phyloP scores from a whole-genome alignment of 805 yeast species.

The Ogataea parapolymorpha region DNA sequence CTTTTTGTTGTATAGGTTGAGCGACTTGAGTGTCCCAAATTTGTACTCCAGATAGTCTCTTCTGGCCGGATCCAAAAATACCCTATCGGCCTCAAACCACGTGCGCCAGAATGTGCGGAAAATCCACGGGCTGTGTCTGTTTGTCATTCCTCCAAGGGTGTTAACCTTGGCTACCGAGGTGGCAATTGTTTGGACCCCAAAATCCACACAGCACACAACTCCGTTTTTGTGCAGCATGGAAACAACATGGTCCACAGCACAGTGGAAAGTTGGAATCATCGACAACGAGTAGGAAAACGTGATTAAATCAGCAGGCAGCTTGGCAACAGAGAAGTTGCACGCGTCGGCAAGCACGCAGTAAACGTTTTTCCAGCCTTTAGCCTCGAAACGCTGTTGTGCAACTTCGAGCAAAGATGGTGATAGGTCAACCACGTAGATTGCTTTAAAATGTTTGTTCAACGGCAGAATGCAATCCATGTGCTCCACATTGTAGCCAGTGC shows the following conservation, averaged over 20 bases:
- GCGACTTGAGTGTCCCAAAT: constrained; percentile 76
- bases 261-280: constrained; percentile 81
- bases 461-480: constrained; percentile 59
- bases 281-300: constrained; percentile 80
- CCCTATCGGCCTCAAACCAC: constrained; percentile 86
- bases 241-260: constrained; percentile 69
- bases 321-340: constrained; percentile 57
- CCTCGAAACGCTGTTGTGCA: constrained; percentile 56
- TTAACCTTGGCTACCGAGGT: constrained; percentile 65
- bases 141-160: constrained; percentile 69
- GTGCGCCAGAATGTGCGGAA: constrained; percentile 79
- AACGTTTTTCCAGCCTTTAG: constrained; percentile 54
- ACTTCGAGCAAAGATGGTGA: constrained; percentile 75
- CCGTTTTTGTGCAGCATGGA: constrained; percentile 54
- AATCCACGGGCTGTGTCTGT: constrained; percentile 74
- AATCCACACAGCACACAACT: constrained; percentile 68
- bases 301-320: constrained; percentile 58
- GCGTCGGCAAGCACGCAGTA: constrained; percentile 73
- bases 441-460: constrained; percentile 49
- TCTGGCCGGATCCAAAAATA: constrained; percentile 73
- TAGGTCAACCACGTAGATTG: constrained; percentile 69
- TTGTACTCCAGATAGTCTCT: constrained; percentile 79
- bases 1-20: constrained; percentile 60
- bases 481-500: constrained; percentile 82
- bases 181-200: constrained; percentile 70